Evolutionary conservation across 2,329 filamentous ascomycete genomes (phyloP).

Genomic region (Cladosporium sp.): DNA sequence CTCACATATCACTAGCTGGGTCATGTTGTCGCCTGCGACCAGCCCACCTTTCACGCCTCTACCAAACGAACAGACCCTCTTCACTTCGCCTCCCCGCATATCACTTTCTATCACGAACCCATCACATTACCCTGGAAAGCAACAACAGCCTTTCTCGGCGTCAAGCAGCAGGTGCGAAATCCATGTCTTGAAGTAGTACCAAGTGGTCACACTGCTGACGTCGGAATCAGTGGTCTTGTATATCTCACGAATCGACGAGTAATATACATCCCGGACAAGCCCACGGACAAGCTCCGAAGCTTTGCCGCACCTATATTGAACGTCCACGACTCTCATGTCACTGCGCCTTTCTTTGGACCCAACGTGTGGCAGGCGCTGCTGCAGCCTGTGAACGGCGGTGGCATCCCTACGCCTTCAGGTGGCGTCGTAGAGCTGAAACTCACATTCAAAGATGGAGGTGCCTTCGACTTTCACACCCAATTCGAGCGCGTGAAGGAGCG

Average conservation of each 20-base stretch:
- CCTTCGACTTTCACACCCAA: constrained; percentile 77
- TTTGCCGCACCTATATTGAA: constrained; percentile 86
- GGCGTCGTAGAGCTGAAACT: constrained; percentile 73
- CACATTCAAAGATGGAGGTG: constrained; percentile 92
- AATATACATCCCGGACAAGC: constrained; percentile 73
- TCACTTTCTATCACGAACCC: constrained; percentile 55
- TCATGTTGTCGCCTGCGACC: constrained; percentile 71
- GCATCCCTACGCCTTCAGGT: constrained; percentile 65
- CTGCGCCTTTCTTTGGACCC: constrained; percentile 84
- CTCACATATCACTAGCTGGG: constrained; percentile 58
- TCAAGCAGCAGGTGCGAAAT: constrained; percentile 14
- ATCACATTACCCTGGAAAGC: constrained; percentile 58
- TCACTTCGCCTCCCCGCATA: constrained; percentile 73
- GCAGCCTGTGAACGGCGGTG: constrained; percentile 74
- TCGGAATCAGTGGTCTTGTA: constrained; percentile 16
- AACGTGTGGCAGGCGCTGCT: constrained; percentile 83
- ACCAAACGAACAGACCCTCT: constrained; percentile 74
- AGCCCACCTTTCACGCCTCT: constrained; percentile 65
- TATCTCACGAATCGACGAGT: constrained; percentile 50
- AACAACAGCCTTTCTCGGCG: constrained; percentile 34
- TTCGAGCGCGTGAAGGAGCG: constrained; percentile 83
- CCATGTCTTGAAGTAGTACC: neutral
- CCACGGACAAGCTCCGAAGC: constrained; percentile 66
- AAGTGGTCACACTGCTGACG: neutral
- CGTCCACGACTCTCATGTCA: constrained; percentile 77